A percentile compares a stretch with the other conserved stretches of the same genome.
phyloP scores from a whole-genome alignment of 2,329 filamentous ascomycete genomes.

The Talaromyces sp. region DNA sequence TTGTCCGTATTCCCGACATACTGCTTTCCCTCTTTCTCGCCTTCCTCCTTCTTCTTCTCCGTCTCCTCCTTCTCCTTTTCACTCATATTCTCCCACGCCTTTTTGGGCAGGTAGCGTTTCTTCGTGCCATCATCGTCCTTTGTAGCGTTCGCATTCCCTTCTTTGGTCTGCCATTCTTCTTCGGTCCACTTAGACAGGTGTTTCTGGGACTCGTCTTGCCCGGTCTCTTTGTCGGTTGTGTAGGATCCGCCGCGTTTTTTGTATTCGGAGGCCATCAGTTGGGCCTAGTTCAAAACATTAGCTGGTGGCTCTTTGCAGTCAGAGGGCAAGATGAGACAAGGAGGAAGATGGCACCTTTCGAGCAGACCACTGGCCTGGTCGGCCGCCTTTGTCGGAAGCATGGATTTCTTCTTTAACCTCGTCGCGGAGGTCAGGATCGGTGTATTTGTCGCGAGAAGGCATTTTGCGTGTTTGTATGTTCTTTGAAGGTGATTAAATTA shows the following conservation, averaged over 20 bases:
- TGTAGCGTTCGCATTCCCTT: constrained; percentile 45
- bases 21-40: constrained; percentile 44
- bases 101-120: constrained; percentile 47
- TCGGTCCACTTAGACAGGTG: constrained; percentile 46
- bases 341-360: constrained; percentile 38
- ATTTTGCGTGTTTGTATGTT: constrained; percentile 25
- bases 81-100: constrained; percentile 49
- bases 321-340: background rate
- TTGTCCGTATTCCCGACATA: constrained; percentile 44
- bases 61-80: constrained; percentile 43
- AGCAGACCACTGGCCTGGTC: constrained; percentile 50
- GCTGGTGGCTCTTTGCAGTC: no score
- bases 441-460: constrained; percentile 49
- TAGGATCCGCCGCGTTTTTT: constrained; percentile 49
- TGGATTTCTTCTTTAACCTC: constrained; percentile 49
- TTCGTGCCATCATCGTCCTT: constrained; percentile 41
- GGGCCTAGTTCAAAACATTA: constrained; percentile 30
- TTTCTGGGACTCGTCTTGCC: constrained; percentile 44
- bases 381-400: constrained; percentile 46
- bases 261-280: constrained; percentile 48
- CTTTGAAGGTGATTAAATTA: no score
- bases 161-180: constrained; percentile 52
- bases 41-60: constrained; percentile 31
- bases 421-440: constrained; percentile 46
- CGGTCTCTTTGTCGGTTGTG: constrained; percentile 44